phyloP scores from a whole-genome alignment of 177 flowering plant genomes.

The Telopea speciosissima region DNA sequence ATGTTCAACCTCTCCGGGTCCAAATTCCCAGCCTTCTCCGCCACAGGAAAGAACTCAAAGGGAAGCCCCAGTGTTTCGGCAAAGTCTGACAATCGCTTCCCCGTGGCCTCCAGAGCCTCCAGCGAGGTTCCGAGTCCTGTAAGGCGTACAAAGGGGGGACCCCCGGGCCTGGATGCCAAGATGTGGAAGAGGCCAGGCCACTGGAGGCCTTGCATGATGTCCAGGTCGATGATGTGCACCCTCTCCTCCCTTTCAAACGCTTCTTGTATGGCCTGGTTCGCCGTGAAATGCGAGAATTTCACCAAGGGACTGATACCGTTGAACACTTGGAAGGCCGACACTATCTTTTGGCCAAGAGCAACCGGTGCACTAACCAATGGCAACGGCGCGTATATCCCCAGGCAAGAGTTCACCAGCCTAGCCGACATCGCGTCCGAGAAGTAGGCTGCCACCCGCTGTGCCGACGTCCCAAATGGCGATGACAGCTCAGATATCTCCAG shows the following conservation, averaged over 20 bases:
- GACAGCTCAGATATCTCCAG: constrained; percentile 79
- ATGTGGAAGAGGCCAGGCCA: constrained; percentile 97
- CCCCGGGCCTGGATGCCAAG: constrained; percentile 84
- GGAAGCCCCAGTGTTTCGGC: constrained; percentile 87
- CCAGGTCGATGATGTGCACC: constrained; percentile 92
- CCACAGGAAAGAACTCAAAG: constrained; percentile 79
- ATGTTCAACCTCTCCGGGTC: constrained; percentile 65
- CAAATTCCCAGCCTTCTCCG: constrained; percentile 77
- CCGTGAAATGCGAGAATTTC: constrained; percentile 96
- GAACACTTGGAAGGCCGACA: constrained; percentile 88
- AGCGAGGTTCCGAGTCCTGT: constrained; percentile 79
- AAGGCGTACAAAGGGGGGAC: constrained; percentile 75
- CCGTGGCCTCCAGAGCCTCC: constrained; percentile 84
- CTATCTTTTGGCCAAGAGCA: constrained; percentile 57
- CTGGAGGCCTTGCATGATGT: constrained; percentile 95
- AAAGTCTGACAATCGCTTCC: constrained; percentile 80
- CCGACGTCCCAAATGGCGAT: constrained; percentile 89
- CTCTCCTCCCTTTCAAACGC: constrained; percentile 92
- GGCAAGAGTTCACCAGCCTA: constrained; percentile 64
- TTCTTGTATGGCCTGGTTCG: constrained; percentile 91
- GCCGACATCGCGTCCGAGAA: constrained; percentile 97
- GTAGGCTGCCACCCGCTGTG: constrained; percentile 91
- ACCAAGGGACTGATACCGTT: constrained; percentile 95
- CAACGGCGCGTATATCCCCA: constrained; percentile 63
- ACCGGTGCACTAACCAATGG: constrained; percentile 24